Evolutionary conservation across 1,139 yeast genomes (phyloP).

Genomic region (Pichia sp.): DNA sequence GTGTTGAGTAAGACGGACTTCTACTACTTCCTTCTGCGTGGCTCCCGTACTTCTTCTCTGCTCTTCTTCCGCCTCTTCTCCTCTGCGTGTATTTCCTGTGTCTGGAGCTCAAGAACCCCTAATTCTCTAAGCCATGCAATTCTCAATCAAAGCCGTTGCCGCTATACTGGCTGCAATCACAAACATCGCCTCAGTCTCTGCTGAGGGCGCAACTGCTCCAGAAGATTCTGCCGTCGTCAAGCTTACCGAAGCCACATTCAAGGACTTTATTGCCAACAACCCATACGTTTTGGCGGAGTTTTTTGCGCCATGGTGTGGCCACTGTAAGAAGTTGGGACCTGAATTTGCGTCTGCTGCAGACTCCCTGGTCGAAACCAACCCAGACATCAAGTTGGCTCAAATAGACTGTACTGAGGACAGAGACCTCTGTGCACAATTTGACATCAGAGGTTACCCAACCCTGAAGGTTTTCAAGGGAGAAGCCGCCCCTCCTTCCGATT

Average conservation of each 20-base stretch:
- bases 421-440: conserved; percentile 70
- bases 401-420: conserved; percentile 88
- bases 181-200: conserved; percentile 31
- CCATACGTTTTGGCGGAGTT: conserved; percentile 89
- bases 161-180: conserved; percentile 28
- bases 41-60: not conserved
- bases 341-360: conserved; percentile 87
- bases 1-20: not conserved
- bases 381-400: conserved; percentile 78
- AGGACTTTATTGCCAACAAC: conserved; percentile 61
- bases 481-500: conserved; percentile 47
- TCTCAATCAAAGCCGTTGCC: conserved; percentile 27
- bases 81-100: not conserved
- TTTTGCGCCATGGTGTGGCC: conserved; percentile 99
- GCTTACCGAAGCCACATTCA: conserved; percentile 60
- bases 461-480: conserved; percentile 76
- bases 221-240: conserved; percentile 86
- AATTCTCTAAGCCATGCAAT: conserved; percentile 22
- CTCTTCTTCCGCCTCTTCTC: not conserved
- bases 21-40: not conserved
- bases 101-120: not conserved
- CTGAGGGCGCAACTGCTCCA: conserved; percentile 63
- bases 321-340: conserved; percentile 92
- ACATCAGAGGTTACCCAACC: conserved; percentile 88
- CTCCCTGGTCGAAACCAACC: conserved; percentile 52